phyloP scores from a whole-genome alignment of 2,329 filamentous ascomycete genomes.

The Cladosporium colombiae region DNA sequence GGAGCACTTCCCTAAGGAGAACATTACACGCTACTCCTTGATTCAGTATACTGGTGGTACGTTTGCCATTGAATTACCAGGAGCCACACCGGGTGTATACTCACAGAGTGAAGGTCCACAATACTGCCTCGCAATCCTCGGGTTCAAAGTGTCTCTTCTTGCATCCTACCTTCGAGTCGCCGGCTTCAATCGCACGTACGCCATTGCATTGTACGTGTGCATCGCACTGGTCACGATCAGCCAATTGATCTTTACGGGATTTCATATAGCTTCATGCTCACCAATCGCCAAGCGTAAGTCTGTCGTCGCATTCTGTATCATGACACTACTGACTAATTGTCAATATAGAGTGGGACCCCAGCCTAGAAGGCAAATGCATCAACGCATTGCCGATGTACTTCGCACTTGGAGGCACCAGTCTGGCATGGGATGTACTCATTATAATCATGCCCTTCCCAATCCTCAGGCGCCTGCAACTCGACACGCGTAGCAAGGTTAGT shows the following conservation, averaged over 20 bases:
- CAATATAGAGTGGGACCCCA: constrained; percentile 19
- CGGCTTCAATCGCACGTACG: constrained; percentile 23
- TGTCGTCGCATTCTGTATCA: not conserved
- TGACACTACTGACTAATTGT: not conserved
- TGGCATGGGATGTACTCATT: constrained; percentile 24
- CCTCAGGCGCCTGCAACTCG: constrained; percentile 24
- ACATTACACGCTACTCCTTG: constrained; percentile 18
- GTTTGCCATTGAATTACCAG: not conserved
- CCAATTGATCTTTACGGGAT: constrained; percentile 21
- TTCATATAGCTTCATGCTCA: constrained; percentile 22
- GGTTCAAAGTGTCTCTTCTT: constrained; percentile 24
- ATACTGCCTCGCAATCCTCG: constrained; percentile 24
- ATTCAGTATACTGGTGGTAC: constrained; percentile 21
- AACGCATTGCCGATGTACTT: constrained; percentile 22
- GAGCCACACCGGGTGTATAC: not conserved
- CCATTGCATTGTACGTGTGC: constrained; percentile 12
- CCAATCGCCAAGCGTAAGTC: constrained; percentile 22
- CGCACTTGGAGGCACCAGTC: constrained; percentile 21
- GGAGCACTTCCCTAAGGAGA: constrained; percentile 16
- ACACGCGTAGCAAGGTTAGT: constrained; percentile 26
- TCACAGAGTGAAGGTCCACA: constrained; percentile 15
- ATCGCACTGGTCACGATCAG: constrained; percentile 22
- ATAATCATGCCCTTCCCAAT: constrained; percentile 25
- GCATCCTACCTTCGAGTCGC: constrained; percentile 23
- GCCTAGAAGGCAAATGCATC: constrained; percentile 21